A percentile compares a stretch with the other conserved stretches of the same genome.
Evolutionary conservation across 495 filamentous ascomycete genomes (phyloP).

Genomic region (Xylaria flabelliformis): DNA sequence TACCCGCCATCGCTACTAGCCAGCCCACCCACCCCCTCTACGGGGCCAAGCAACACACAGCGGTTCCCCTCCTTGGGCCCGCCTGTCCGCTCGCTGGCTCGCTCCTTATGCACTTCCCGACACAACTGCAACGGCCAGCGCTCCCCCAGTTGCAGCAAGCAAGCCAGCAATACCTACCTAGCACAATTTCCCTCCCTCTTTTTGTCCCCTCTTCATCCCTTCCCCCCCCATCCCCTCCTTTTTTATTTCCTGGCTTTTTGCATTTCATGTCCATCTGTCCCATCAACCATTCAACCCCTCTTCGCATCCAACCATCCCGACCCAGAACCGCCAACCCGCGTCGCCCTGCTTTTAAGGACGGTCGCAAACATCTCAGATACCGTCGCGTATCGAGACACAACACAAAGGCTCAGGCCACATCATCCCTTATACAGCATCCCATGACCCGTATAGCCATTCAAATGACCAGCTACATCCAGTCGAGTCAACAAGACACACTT

Average conservation of each 20-base stretch:
- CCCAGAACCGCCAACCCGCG: constrained; percentile 40
- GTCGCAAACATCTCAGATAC: constrained; percentile 60
- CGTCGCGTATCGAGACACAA: constrained; percentile 45
- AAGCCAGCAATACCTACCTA: constrained; percentile 21
- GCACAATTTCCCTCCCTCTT: constrained; percentile 49
- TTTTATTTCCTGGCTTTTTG: constrained; percentile 47
- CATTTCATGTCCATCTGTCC: constrained; percentile 36
- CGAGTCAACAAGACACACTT: constrained; percentile 63
- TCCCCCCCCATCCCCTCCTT: constrained; percentile 47
- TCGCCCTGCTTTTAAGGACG: constrained; percentile 45
- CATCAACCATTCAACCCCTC: constrained; percentile 58
- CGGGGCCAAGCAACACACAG: constrained; percentile 36
- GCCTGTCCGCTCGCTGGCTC: constrained; percentile 45
- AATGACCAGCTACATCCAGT: constrained; percentile 61
- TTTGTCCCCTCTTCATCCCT: constrained; percentile 49
- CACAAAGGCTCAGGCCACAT: constrained; percentile 41
- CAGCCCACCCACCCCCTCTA: constrained; percentile 25
- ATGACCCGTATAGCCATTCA: constrained; percentile 61
- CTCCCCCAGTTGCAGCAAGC: constrained; percentile 41
- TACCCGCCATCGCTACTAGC: constrained; percentile 20
- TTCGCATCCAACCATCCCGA: constrained; percentile 49
- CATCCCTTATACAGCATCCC: constrained; percentile 43
- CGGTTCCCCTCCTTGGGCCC: constrained; percentile 40
- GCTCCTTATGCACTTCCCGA: constrained; percentile 46
- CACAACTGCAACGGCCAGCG: constrained; percentile 47